These are phyloP conservation scores for Rhizopogon roseolus DNA, from an alignment of 768 basidiomycete species.

Conservation along the genomic window DNA sequence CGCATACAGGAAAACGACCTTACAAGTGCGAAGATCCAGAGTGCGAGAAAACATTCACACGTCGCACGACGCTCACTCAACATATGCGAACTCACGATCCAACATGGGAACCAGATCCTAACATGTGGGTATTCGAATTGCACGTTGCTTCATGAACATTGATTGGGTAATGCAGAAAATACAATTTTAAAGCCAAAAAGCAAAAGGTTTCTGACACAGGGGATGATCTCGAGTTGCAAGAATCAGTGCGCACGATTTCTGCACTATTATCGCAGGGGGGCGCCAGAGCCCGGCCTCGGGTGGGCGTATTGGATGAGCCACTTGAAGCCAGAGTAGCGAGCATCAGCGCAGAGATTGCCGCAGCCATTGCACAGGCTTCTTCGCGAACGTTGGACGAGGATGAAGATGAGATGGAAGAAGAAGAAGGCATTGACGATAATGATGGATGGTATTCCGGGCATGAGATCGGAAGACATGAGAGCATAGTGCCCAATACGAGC, in stretches of 20 bases:
- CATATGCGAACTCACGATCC: conserved; percentile 90
- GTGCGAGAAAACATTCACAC: conserved; percentile 85
- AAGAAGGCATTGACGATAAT: conserved; percentile 35
- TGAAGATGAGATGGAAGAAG: conserved; percentile 39
- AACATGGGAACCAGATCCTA: conserved; percentile 79
- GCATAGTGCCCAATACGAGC: conserved; percentile 56
- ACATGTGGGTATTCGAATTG: conserved; percentile 48
- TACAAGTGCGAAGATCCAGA: conserved; percentile 82
- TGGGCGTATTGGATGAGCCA: conserved; percentile 32
- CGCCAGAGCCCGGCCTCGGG: conserved; percentile 26
- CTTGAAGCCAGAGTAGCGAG: conserved; percentile 67
- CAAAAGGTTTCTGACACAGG: conserved; percentile 46
- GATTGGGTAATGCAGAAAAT: conserved; percentile 46
- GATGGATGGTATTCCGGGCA: conserved; percentile 42
- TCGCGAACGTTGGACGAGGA: conserved; percentile 55
- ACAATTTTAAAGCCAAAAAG: conserved; percentile 74
- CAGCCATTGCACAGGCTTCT: conserved; percentile 72
- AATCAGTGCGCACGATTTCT: conserved; percentile 72
- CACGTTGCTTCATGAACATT: conserved; percentile 11
- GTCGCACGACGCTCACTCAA: conserved; percentile 77
- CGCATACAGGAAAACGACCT: conserved; percentile 81
- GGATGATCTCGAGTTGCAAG: conserved; percentile 58
- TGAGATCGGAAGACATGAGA: conserved; percentile 44
- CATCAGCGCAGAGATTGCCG: conserved; percentile 77
- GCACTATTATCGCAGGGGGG: conserved; percentile 54